Percentiles rank a stretch among this genome's conserved stretches.
These are phyloP conservation scores for Calonectria montana DNA, from an alignment of 2,329 filamentous ascomycete species.

Conservation along the genomic window DNA sequence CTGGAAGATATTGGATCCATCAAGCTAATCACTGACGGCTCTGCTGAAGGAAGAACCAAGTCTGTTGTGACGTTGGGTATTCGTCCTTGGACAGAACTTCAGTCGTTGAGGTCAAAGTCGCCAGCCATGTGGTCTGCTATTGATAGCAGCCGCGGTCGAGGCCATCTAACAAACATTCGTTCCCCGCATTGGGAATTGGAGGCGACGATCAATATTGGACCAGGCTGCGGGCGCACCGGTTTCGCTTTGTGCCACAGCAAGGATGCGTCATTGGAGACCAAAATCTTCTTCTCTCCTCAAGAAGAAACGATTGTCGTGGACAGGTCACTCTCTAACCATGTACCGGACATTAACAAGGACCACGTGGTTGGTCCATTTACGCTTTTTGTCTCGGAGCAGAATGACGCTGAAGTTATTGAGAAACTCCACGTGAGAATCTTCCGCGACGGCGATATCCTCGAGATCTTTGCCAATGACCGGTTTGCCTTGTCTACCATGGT, in stretches of 20 bases:
- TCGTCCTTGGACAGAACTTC: slow-evolving; percentile 39
- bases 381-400: slow-evolving; percentile 48
- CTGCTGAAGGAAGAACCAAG: slow-evolving; percentile 31
- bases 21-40: slow-evolving; percentile 33
- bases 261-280: slow-evolving; percentile 48
- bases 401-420: slow-evolving; percentile 31
- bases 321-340: slow-evolving; percentile 45
- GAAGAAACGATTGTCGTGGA: slow-evolving; percentile 55
- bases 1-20: slow-evolving; percentile 56
- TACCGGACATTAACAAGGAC: slow-evolving; percentile 49
- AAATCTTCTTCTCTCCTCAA: slow-evolving; percentile 50
- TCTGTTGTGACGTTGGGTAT: slow-evolving; percentile 58
- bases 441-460: slow-evolving; percentile 39
- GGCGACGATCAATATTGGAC: slow-evolving; percentile 33
- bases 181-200: slow-evolving; percentile 41
- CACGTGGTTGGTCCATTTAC: slow-evolving; percentile 56
- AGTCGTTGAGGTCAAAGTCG: slow-evolving; percentile 32
- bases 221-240: slow-evolving; percentile 22
- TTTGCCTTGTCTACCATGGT: slow-evolving; percentile 43
- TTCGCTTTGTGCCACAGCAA: slow-evolving; percentile 40
- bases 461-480: slow-evolving; percentile 43
- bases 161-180: background rate
- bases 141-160: background rate
- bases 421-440: slow-evolving; percentile 38
- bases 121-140: slow-evolving; percentile 28